These are phyloP conservation scores for Pichia ethanolica DNA, from an alignment of 805 yeast species.

Conservation along the genomic window DNA sequence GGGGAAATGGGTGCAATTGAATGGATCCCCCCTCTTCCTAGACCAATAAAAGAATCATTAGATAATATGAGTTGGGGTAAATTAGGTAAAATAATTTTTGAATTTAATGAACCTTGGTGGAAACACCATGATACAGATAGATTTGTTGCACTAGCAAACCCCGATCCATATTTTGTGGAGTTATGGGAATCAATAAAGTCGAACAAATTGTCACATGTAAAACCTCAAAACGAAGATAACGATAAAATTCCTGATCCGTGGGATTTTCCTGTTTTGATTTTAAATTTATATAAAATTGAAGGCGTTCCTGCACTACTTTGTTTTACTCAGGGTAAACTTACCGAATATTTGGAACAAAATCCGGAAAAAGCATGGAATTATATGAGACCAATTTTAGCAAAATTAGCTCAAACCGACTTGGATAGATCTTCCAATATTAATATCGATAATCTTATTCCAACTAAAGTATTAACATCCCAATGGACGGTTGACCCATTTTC, in stretches of 20 bases:
- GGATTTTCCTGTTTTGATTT: conserved; percentile 53
- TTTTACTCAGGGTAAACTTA: conserved; percentile 66
- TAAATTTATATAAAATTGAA: conserved; percentile 48
- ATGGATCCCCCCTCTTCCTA: conserved; percentile 54
- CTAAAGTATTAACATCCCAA: conserved; percentile 42
- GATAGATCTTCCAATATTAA: conserved; percentile 14
- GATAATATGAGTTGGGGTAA: conserved; percentile 51
- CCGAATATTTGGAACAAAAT: conserved; percentile 47
- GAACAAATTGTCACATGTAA: background rate
- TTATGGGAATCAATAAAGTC: conserved; percentile 3
- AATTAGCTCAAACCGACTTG: conserved; percentile 9
- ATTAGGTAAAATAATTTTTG: conserved; percentile 66
- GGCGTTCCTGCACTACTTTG: conserved; percentile 50
- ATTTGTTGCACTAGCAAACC: conserved; percentile 37
- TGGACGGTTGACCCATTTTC: conserved; percentile 82
- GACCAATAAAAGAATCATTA: conserved; percentile 35
- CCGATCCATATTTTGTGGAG: conserved; percentile 15
- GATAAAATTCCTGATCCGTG: conserved; percentile 35
- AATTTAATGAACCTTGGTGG: conserved; percentile 62
- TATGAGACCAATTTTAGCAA: conserved; percentile 44
- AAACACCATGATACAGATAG: conserved; percentile 39
- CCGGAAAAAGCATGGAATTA: conserved; percentile 50
- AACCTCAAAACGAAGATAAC: background rate
- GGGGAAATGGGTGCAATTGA: conserved; percentile 38
- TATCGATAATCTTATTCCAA: conserved; percentile 23